These are phyloP conservation scores for Gossypium trilobum DNA, from an alignment of 441 rosid genomes.

Conservation along the genomic window DNA sequence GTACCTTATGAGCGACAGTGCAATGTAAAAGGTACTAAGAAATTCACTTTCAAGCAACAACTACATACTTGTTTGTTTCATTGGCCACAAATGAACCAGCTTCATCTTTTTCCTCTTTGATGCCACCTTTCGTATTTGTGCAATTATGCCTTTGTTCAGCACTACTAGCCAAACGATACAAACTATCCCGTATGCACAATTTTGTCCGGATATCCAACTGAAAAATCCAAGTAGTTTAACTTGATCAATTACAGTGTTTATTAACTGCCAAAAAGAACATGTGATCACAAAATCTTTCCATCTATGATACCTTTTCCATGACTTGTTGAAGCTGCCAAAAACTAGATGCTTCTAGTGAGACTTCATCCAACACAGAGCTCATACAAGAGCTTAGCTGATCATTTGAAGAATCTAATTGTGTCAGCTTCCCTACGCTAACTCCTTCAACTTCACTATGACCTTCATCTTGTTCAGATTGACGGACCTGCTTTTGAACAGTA, in stretches of 20 bases:
- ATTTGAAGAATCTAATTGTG: slow-evolving; percentile 44
- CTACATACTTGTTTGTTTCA: slow-evolving; percentile 54
- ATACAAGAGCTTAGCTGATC: slow-evolving; percentile 48
- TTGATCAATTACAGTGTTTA: slow-evolving; percentile 16
- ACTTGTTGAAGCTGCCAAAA: slow-evolving; percentile 77
- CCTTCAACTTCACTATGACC: slow-evolving; percentile 39
- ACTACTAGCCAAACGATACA: slow-evolving; percentile 78
- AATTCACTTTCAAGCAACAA: not conserved
- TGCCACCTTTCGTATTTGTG: slow-evolving; percentile 32
- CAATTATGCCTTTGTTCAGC: slow-evolving; percentile 71
- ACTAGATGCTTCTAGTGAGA: slow-evolving; percentile 68
- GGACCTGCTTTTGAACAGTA: slow-evolving; percentile 31
- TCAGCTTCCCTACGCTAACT: slow-evolving; percentile 24
- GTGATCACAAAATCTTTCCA: not conserved
- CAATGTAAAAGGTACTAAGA: not conserved
- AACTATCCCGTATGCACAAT: slow-evolving; percentile 79
- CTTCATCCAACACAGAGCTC: slow-evolving; percentile 58
- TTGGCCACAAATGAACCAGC: slow-evolving; percentile 31
- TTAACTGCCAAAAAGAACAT: not conserved
- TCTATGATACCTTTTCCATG: slow-evolving; percentile 51
- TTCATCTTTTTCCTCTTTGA: slow-evolving; percentile 31
- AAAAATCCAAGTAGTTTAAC: slow-evolving; percentile 24
- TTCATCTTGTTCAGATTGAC: slow-evolving; percentile 27
- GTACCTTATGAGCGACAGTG: not conserved
- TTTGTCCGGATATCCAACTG: slow-evolving; percentile 89